Evolutionary conservation across 495 filamentous ascomycete species (phyloP).

Genomic region (Aspergillus avenaceus): DNA sequence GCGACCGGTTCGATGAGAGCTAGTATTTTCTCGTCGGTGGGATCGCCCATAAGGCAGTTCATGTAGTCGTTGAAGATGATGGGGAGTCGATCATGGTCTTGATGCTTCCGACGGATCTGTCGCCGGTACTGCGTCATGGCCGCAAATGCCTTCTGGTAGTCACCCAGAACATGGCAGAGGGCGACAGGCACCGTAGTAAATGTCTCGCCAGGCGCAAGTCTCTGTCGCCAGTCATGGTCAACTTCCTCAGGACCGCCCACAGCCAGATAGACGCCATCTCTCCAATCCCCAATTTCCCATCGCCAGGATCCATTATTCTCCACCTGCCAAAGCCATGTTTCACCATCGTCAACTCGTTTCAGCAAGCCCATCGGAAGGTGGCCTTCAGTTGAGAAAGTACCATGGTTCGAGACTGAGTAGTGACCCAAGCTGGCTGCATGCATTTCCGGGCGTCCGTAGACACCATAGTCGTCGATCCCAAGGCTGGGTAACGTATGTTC

Average conservation of each 20-base stretch:
- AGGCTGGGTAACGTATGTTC: conserved; percentile 10
- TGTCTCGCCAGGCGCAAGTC: conserved; percentile 5
- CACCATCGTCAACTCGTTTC: conserved; percentile 2
- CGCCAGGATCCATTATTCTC: conserved; percentile 25
- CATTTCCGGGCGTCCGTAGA: conserved; percentile 11
- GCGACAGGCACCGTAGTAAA: conserved; percentile 18
- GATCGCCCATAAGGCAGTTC: conserved; percentile 29
- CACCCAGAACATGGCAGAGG: conserved; percentile 4
- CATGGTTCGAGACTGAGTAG: conserved; percentile 14
- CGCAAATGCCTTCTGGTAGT: conserved; percentile 15
- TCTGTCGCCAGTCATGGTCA: conserved; percentile 17
- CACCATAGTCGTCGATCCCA: conserved; percentile 19
- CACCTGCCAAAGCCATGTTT: conserved; percentile 26
- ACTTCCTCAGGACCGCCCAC: conserved; percentile 13
- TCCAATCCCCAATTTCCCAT: conserved; percentile 24
- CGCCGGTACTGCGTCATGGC: conserved; percentile 18
- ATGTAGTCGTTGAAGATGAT: conserved; percentile 29
- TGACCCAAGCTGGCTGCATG: conserved; percentile 8
- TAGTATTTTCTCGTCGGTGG: conserved; percentile 20
- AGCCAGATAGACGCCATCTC: conserved; percentile 18
- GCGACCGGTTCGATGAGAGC: conserved; percentile 16
- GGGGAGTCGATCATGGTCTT: conserved; percentile 12
- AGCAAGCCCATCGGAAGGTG: conserved; percentile 18
- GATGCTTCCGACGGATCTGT: conserved; percentile 9
- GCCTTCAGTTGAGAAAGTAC: conserved; percentile 16